Percentiles rank a stretch among this genome's conserved stretches.
Evolutionary conservation across 2,329 filamentous ascomycete species (phyloP).

Genomic region (Trichoderma harzianum): DNA sequence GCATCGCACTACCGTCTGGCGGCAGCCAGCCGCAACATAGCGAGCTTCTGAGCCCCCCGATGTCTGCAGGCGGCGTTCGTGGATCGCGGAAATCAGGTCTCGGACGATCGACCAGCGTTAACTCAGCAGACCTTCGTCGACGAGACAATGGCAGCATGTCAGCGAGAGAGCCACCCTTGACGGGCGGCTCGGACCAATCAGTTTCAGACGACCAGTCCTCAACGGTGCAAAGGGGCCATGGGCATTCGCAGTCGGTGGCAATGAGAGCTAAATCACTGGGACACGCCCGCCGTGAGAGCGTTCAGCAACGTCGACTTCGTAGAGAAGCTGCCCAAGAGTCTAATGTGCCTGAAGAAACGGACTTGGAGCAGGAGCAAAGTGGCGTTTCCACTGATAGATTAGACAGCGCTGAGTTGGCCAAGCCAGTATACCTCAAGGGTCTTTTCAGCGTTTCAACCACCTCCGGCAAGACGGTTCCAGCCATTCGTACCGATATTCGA

Average conservation of each 20-base stretch:
- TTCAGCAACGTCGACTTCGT: constrained; percentile 76
- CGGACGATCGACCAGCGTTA: constrained; percentile 86
- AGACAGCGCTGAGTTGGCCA: constrained; percentile 73
- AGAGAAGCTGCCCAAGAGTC: constrained; percentile 70
- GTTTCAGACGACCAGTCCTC: constrained; percentile 52
- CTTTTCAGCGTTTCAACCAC: constrained; percentile 97
- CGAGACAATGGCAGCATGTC: constrained; percentile 46
- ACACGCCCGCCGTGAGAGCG: constrained; percentile 85
- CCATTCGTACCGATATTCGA: constrained; percentile 87
- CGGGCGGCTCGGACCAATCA: constrained; percentile 77
- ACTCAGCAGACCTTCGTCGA: constrained; percentile 76
- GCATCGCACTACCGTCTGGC: constrained; percentile 48
- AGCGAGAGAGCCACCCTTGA: constrained; percentile 64
- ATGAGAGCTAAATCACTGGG: constrained; percentile 82
- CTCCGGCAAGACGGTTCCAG: constrained; percentile 80
- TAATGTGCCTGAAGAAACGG: constrained; percentile 87
- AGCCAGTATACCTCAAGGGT: constrained; percentile 93
- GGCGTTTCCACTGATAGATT: constrained; percentile 59
- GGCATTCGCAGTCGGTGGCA: constrained; percentile 58
- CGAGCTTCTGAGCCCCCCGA: constrained; percentile 72
- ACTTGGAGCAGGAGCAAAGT: constrained; percentile 67
- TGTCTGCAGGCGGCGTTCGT: constrained; percentile 54
- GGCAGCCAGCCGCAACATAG: constrained; percentile 70
- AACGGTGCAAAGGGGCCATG: constrained; percentile 49
- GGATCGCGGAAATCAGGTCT: constrained; percentile 64